A percentile compares a stretch with the other conserved stretches of the same genome.
Evolutionary conservation across 2,329 filamentous ascomycete species (phyloP).

Genomic region (Apiospora phragmitis): DNA sequence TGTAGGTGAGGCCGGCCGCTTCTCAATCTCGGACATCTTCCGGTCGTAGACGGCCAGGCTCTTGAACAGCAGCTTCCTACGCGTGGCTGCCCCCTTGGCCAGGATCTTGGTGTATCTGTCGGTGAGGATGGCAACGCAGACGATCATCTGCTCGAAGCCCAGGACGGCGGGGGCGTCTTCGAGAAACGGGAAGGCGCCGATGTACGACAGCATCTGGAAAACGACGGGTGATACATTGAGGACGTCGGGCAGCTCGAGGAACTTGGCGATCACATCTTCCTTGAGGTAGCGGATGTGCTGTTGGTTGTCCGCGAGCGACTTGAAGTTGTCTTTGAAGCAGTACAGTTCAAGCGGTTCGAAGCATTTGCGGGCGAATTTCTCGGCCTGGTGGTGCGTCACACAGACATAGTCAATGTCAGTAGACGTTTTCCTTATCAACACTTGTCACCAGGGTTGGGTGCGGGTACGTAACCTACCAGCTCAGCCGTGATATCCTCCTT

Average conservation of each 20-base stretch:
- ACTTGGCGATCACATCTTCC: constrained; percentile 69
- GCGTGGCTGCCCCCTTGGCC: constrained; percentile 55
- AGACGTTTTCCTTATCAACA: not conserved
- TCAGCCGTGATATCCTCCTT: constrained; percentile 52
- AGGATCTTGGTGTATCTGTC: constrained; percentile 67
- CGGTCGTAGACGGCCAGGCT: constrained; percentile 73
- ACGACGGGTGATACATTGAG: constrained; percentile 66
- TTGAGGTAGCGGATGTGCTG: constrained; percentile 65
- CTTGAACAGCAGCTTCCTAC: constrained; percentile 67
- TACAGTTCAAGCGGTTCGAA: constrained; percentile 73
- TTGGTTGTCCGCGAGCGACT: constrained; percentile 65
- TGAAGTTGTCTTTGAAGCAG: constrained; percentile 73
- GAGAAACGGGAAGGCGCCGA: constrained; percentile 74
- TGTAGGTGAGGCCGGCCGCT: constrained; percentile 17
- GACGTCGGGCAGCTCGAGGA: constrained; percentile 72
- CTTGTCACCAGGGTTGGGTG: constrained; percentile 2
- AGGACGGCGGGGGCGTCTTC: constrained; percentile 69
- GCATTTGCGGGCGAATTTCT: constrained; percentile 67
- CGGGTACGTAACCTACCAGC: constrained; percentile 46
- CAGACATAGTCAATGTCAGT: not conserved
- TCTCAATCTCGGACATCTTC: constrained; percentile 40
- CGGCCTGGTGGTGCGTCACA: constrained; percentile 43
- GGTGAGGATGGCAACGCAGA: constrained; percentile 72
- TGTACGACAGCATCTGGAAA: constrained; percentile 70
- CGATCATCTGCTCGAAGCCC: constrained; percentile 68